Base-by-base conservation (phyloP, 2,329 filamentous ascomycete species). In the Aspergillus quadricinctus region DNA sequence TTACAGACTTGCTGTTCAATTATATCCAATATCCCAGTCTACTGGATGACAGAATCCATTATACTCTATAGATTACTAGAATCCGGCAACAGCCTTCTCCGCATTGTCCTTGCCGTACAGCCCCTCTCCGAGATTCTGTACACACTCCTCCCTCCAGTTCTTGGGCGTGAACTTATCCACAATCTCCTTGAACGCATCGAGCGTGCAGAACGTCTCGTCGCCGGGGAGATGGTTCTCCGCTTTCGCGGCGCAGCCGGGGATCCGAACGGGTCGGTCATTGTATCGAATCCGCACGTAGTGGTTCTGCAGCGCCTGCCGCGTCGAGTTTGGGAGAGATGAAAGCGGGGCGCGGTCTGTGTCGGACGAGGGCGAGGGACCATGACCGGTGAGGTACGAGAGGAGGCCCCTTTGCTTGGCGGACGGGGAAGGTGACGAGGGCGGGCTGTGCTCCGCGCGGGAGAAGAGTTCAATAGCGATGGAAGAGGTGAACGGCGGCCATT, bases 401-500 rank as follows among this genome's bases (percentile, higher is more conserved):
- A 75, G 50, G 7, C 71, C 66, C 1, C 67, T 51, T 55, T 66
- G 65, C 60, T 64, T 66, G 19, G 68, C 55, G 10, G 60, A 48
- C 3, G 71, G 62, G 29, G 66, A 61, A 3, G 63, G 21, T 29
- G 3, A 7, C 4, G 49, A 66, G 53, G 27, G 7, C 3, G 49
- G 11, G 11, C 3, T 2, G 29, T 19, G 17, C n/a, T 25, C 28
- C 9, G 8, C 10, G 0, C 49, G 49, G 43, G 83, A 85, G 78
- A 97, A 97, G 59, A 97, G 81, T 74, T 99, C 94, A 54, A 99
- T 80, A 31, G 94, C 92, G 61, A 99, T 82, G 66, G 95, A 92
- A 64, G 89, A 93, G 0, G 93, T 97, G 69, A 93, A 99, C 0
- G 92, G 92, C 0, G 94, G 94, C 94, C 94, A 99, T 37, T 83